Conservation (phyloP, 2,329 filamentous ascomycete species). For the Paecilomyces niveus region DNA sequence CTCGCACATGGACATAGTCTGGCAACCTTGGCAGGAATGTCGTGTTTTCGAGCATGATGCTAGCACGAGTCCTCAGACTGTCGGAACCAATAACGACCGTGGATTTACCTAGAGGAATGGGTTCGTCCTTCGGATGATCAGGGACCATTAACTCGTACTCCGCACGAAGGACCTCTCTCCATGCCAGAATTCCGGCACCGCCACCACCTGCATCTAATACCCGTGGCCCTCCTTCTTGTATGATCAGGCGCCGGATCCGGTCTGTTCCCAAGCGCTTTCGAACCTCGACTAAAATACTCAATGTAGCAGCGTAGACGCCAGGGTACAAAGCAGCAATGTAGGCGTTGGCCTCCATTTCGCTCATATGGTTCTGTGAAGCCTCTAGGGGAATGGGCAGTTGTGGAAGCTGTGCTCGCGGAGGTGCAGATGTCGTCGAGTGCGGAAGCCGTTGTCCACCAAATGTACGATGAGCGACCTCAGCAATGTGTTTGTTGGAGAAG, state of each 20-base stretch:
- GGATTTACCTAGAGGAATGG: conserved; percentile 55
- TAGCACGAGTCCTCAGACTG: conserved; percentile 65
- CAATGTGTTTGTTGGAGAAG: conserved; percentile 67
- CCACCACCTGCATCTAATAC: conserved; percentile 57
- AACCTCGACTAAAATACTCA: conserved; percentile 52
- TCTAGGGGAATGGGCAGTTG: conserved; percentile 53
- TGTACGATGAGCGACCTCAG: conserved; percentile 60
- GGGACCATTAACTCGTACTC: conserved; percentile 68
- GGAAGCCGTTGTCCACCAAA: conserved; percentile 75
- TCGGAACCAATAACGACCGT: conserved; percentile 75
- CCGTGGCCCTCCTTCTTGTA: conserved; percentile 49
- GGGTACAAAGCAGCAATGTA: conserved; percentile 55
- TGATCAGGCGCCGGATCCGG: conserved; percentile 52
- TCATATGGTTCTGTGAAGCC: conserved; percentile 51
- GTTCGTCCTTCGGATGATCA: conserved; percentile 32
- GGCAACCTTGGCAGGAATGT: conserved; percentile 89
- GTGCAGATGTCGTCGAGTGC: conserved; percentile 65
- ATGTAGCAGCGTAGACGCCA: conserved; percentile 52
- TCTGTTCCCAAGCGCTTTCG: conserved; percentile 52
- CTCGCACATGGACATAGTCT: conserved; percentile 64
- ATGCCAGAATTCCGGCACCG: conserved; percentile 56
- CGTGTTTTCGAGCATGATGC: conserved; percentile 74
- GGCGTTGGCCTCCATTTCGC: conserved; percentile 54
- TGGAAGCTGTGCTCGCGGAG: conserved; percentile 39
- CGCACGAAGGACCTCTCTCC: conserved; percentile 65